Conservation (phyloP, 2,329 filamentous ascomycete species). For the Fragosphaeria purpurea region DNA sequence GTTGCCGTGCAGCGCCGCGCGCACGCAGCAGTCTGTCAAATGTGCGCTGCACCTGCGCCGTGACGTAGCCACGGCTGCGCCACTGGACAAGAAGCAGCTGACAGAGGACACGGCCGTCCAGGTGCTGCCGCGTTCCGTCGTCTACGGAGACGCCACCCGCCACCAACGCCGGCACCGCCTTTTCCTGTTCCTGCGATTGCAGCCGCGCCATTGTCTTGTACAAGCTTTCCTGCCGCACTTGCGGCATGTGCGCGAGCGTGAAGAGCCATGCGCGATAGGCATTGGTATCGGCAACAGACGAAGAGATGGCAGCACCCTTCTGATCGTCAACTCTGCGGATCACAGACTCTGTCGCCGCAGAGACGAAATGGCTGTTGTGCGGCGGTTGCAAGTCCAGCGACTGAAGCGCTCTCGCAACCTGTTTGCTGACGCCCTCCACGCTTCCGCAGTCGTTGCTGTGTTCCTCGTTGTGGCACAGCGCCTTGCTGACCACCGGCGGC, state of each 20-base stretch:
- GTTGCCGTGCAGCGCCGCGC: not conserved
- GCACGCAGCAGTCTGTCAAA: not conserved
- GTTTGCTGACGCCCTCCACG: not conserved
- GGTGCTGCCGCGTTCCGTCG: not conserved
- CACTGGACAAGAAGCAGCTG: slow-evolving; percentile 21
- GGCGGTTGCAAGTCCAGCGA: not conserved
- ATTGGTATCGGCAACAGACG: not conserved
- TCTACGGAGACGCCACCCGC: no score
- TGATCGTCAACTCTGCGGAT: not conserved
- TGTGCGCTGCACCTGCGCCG: not conserved
- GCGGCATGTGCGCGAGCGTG: slow-evolving; percentile 11
- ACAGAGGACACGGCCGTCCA: slow-evolving; percentile 16
- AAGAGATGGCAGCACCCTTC: not conserved
- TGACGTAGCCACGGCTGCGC: slow-evolving; percentile 19
- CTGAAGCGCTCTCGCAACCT: slow-evolving; percentile 3
- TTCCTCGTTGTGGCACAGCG: not conserved
- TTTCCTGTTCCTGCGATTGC: not conserved
- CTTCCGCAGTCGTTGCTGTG: not conserved
- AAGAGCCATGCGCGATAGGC: slow-evolving; percentile 8
- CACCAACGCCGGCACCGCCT: not conserved
- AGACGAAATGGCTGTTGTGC: not conserved
- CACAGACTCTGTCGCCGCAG: not conserved
- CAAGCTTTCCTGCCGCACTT: slow-evolving; percentile 12
- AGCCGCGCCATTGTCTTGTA: slow-evolving; percentile 10
- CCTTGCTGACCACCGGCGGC: slow-evolving; percentile 2